phyloP scores from a whole-genome alignment of 1,284 basidiomycete genomes.

The Cystodermella granulosa region DNA sequence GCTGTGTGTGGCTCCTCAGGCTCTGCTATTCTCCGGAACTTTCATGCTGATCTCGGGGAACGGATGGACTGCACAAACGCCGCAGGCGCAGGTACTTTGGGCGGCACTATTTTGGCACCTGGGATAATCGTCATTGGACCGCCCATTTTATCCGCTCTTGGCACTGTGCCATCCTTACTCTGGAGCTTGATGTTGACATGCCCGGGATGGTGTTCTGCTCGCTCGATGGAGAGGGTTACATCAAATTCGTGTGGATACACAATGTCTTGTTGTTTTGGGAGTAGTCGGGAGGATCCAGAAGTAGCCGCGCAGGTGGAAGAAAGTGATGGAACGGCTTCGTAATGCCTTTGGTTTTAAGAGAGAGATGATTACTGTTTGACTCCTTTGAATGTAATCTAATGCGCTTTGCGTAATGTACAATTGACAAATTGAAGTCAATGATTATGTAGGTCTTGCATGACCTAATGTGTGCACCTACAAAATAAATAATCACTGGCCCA shows the following conservation, averaged over 20 bases:
- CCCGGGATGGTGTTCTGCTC: slow-evolving; percentile 13
- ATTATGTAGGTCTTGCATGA: no score
- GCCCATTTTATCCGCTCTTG: slow-evolving; percentile 7
- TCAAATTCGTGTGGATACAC: slow-evolving; percentile 10
- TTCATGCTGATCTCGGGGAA: slow-evolving; percentile 15
- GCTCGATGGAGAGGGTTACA: slow-evolving; percentile 15
- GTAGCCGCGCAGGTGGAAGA: slow-evolving; percentile 12
- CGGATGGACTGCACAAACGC: slow-evolving; percentile 21
- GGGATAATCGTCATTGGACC: slow-evolving; percentile 10
- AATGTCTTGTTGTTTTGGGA: slow-evolving; percentile 14
- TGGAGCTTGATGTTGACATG: slow-evolving; percentile 17
- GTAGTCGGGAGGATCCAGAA: slow-evolving; percentile 14
- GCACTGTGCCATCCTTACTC: slow-evolving; percentile 13
- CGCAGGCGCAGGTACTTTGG: slow-evolving; percentile 19
- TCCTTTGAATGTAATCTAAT: no score
- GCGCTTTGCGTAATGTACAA: no score
- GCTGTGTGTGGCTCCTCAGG: slow-evolving; percentile 19
- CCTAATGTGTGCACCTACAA: no score
- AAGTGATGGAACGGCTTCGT: no score
- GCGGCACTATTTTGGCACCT: slow-evolving; percentile 16
- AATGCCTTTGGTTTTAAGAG: no score
- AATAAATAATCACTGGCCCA: no score
- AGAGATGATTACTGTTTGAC: no score
- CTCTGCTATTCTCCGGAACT: slow-evolving; percentile 12
- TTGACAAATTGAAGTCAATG: no score